Evolutionary conservation across 306 rosid genomes (phyloP).

Genomic region (Coriaria nepalensis): DNA sequence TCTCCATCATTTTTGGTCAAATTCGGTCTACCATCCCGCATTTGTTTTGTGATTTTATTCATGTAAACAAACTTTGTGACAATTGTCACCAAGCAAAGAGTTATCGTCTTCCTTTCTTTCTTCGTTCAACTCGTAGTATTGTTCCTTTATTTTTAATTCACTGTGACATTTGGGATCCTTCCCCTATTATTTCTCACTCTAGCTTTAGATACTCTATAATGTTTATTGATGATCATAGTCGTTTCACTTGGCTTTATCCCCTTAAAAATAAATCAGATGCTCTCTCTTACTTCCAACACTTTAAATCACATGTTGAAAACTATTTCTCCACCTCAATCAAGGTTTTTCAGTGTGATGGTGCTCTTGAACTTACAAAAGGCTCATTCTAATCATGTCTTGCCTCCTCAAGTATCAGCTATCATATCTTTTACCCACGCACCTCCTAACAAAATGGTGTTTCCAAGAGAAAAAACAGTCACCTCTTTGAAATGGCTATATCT

Average conservation of each 20-base stretch:
- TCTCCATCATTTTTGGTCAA: too few species aligned
- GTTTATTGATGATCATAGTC: not conserved
- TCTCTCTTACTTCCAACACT: not conserved
- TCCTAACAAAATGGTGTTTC: not conserved
- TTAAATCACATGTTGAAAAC: not conserved
- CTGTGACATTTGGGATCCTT: not conserved
- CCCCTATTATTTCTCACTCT: not conserved
- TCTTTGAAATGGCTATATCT: not conserved
- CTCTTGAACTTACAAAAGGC: not conserved
- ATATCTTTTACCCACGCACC: not conserved
- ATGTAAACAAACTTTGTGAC: too few species aligned
- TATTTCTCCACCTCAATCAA: not conserved
- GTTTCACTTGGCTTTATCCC: not conserved
- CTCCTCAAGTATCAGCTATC: not conserved
- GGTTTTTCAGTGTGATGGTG: not conserved
- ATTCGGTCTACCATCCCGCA: too few species aligned
- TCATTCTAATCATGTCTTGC: not conserved
- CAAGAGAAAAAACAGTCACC: not conserved
- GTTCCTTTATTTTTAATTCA: not conserved
- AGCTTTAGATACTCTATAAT: not conserved
- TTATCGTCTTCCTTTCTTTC: not conserved
- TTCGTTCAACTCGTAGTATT: too few species aligned
- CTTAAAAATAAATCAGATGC: too few species aligned
- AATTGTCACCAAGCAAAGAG: not conserved
- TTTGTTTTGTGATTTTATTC: too few species aligned